Conservation (phyloP, 2,329 filamentous ascomycete genomes). For the Aplosporella prunicola region DNA sequence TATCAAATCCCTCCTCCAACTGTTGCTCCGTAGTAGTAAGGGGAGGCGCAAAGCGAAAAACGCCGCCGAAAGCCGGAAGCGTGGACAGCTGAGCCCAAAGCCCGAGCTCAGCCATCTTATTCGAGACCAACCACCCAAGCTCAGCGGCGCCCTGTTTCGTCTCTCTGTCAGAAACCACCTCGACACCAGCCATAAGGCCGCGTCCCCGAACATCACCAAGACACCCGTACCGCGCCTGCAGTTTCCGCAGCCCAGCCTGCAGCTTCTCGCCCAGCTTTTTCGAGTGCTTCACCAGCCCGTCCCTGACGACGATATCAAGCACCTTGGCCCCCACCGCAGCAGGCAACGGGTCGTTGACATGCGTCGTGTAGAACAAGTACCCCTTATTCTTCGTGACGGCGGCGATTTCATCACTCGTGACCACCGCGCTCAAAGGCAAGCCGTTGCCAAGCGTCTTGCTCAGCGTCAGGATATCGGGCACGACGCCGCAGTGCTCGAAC, state of each 20-base stretch:
- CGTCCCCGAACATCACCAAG: slow-evolving; percentile 53
- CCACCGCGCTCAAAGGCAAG: slow-evolving; percentile 48
- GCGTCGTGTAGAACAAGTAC: slow-evolving; percentile 52
- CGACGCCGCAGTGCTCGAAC: slow-evolving; percentile 20
- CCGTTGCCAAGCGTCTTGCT: slow-evolving; percentile 55
- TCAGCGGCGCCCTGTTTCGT: slow-evolving; percentile 41
- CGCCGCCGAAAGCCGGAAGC: slow-evolving; percentile 46
- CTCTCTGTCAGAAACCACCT: slow-evolving; percentile 44
- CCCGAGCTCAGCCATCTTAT: slow-evolving; percentile 42
- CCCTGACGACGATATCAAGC: slow-evolving; percentile 50
- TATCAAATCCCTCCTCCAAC: slow-evolving; percentile 40
- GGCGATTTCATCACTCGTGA: slow-evolving; percentile 47
- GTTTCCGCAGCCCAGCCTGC: slow-evolving; percentile 36
- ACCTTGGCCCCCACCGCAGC: slow-evolving; percentile 53
- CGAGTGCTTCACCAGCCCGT: slow-evolving; percentile 42
- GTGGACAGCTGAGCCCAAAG: slow-evolving; percentile 50
- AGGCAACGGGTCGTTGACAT: slow-evolving; percentile 53
- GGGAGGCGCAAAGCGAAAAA: slow-evolving; percentile 52
- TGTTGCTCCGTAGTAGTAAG: slow-evolving; percentile 43
- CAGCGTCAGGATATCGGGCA: slow-evolving; percentile 48
- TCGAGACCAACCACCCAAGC: slow-evolving; percentile 40
- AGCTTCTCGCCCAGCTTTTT: slow-evolving; percentile 37
- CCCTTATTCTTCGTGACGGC: slow-evolving; percentile 38
- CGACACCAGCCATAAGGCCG: slow-evolving; percentile 49
- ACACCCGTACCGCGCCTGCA: slow-evolving; percentile 47